Evolutionary conservation across 495 filamentous ascomycete genomes (phyloP).

Genomic region (Daldinia loculata): DNA sequence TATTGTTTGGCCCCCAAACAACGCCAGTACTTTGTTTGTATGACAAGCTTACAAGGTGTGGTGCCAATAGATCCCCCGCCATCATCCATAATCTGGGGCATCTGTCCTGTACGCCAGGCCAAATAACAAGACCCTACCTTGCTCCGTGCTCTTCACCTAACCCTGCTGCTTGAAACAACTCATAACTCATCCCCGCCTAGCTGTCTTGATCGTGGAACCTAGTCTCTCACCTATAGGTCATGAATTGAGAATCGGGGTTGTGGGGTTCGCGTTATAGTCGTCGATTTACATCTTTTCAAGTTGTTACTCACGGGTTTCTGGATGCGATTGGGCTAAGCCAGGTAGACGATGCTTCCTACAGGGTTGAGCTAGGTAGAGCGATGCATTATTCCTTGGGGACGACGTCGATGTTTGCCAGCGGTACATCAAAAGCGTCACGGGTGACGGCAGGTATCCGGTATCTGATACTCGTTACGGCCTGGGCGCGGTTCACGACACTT

Average conservation of each 20-base stretch:
- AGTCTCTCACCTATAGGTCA: slow-evolving; percentile 20
- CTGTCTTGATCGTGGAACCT: slow-evolving; percentile 28
- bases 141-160: slow-evolving; percentile 32
- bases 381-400: slow-evolving; percentile 43
- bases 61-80: slow-evolving; percentile 22
- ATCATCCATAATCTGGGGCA: slow-evolving; percentile 19
- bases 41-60: slow-evolving; percentile 24
- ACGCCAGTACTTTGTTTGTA: slow-evolving; percentile 40
- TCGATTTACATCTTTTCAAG: slow-evolving; percentile 21
- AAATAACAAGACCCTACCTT: slow-evolving; percentile 36
- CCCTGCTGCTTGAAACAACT: slow-evolving; percentile 37
- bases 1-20: slow-evolving; percentile 11
- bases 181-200: slow-evolving; percentile 27
- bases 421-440: slow-evolving; percentile 35
- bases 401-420: slow-evolving; percentile 37
- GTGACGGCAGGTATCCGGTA: slow-evolving; percentile 36
- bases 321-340: slow-evolving; percentile 11
- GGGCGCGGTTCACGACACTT: slow-evolving; percentile 24
- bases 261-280: slow-evolving; percentile 29
- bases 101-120: slow-evolving; percentile 20
- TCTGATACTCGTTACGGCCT: slow-evolving; percentile 35
- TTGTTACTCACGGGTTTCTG: slow-evolving; percentile 12
- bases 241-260: slow-evolving; percentile 23
- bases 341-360: slow-evolving; percentile 40
- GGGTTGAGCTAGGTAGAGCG: slow-evolving; percentile 40